Evolutionary conservation across 129 eudicot genomes (phyloP), one percentile per base, ranked within the genome.

Genomic region (Chrysanthemum makinoi): DNA sequence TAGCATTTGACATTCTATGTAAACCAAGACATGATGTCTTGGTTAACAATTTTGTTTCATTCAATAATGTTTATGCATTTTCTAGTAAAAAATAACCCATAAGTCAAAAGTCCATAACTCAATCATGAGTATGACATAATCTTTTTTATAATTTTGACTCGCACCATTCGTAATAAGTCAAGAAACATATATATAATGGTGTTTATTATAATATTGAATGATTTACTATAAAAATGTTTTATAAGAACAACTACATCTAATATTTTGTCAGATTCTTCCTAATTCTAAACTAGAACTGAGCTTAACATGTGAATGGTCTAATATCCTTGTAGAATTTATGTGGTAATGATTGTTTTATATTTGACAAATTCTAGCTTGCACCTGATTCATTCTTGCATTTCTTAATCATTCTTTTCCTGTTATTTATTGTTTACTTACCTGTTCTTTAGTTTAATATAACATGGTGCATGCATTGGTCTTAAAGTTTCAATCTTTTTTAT

Each of bases 281-380:
- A 17, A 12, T 15, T 14, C 51, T 10, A 70, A 55, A 11, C 74
- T 13, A 17, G 17, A 70, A 54, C 14, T 13, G 52, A 55, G 74
- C 7, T 35, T 69, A 18, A 35, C 64, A 55, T 70, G 74, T 55
- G 74, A 70, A 70, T 70, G 74, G 74, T 70, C 65, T 70, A 55
- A 70, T 11, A 70, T 70, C 18, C 28, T 35, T 39, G 65, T 13
- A 70, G 65, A 70, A 70, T 39, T 54, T 70, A 10, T 48, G 65
- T 55, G 19, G 54, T 17, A 33, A 35, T 33, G 30, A 55, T 70
- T 35, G 39, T 52, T 55, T 54, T 30, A 46, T n/a, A 26, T 70
- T 55, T 70, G 74, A 70, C 74, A 65, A 17, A 55, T 70, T 55
- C 65, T 18, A 53, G 10, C 10, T 39, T 5, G 1, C 48, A 70